Percentiles rank a stretch among this genome's conserved stretches.
Evolutionary conservation across 2,329 filamentous ascomycete species (phyloP).

Genomic region (Aspergillus sp.): DNA sequence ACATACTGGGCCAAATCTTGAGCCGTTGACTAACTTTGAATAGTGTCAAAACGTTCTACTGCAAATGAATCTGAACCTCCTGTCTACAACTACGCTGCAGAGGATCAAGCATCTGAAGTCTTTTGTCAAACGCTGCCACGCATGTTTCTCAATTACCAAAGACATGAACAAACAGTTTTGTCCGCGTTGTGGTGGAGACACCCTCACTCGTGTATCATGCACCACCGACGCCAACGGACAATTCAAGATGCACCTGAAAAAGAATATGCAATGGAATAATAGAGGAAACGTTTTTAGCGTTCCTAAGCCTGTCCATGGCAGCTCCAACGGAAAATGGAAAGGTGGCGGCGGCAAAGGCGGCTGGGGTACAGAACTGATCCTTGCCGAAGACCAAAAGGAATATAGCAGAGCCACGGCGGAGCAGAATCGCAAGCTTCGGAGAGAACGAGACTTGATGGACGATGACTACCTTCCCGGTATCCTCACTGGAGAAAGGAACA

Average conservation of each 20-base stretch:
- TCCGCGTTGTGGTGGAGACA: slow-evolving; percentile 82
- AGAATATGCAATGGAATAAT: slow-evolving; percentile 95
- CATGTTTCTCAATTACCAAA: slow-evolving; percentile 81
- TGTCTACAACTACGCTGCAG: slow-evolving; percentile 70
- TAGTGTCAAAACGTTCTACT: slow-evolving; percentile 80
- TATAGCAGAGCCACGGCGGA: slow-evolving; percentile 65
- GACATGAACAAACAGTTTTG: slow-evolving; percentile 92
- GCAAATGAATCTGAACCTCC: slow-evolving; percentile 88
- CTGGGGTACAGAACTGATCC: slow-evolving; percentile 80
- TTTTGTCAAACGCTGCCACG: slow-evolving; percentile 90
- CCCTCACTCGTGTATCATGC: slow-evolving; percentile 81
- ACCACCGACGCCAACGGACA: slow-evolving; percentile 77
- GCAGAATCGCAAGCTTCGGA: slow-evolving; percentile 58
- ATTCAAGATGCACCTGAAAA: slow-evolving; percentile 84
- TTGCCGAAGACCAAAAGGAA: slow-evolving; percentile 96
- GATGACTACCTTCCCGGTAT: slow-evolving; percentile 87
- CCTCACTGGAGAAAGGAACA: slow-evolving; percentile 73
- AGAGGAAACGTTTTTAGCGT: slow-evolving; percentile 90
- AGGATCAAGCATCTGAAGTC: slow-evolving; percentile 83
- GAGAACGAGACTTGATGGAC: slow-evolving; percentile 86
- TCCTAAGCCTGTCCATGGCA: slow-evolving; percentile 83
- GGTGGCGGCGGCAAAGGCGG: slow-evolving; percentile 75
- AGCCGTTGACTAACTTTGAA: background rate
- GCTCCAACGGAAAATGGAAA: slow-evolving; percentile 71
- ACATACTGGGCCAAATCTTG: background rate